Evolutionary conservation across 495 filamentous ascomycete species (phyloP).

Genomic region (Neurospora sp.): DNA sequence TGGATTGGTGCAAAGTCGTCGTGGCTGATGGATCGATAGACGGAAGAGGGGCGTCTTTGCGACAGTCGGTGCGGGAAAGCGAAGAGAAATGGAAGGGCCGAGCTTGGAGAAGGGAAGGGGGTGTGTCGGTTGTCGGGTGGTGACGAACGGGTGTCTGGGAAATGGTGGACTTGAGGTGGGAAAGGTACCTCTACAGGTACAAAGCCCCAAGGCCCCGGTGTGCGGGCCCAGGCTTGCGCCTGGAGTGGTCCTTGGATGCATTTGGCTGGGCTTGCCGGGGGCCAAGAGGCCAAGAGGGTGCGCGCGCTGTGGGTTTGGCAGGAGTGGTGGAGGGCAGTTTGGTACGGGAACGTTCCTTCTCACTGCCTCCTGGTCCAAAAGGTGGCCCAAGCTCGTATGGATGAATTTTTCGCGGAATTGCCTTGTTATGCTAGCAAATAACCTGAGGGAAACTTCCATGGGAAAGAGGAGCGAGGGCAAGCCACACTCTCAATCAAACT

Average conservation of each 20-base stretch:
- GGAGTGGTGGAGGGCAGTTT: not conserved
- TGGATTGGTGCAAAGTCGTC: not conserved
- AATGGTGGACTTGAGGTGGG: not conserved
- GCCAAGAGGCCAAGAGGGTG: not conserved
- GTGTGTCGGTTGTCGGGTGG: not conserved
- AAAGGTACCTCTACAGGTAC: not conserved
- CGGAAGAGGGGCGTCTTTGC: not conserved
- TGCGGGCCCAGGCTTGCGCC: not conserved
- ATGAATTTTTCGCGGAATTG: not conserved
- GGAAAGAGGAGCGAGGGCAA: not conserved
- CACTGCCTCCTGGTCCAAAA: not conserved
- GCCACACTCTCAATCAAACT: not conserved
- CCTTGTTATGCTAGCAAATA: not conserved
- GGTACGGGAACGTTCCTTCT: not conserved
- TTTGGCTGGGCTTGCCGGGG: not conserved
- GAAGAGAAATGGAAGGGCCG: not conserved
- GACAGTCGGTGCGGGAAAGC: not conserved
- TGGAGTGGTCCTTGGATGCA: not conserved
- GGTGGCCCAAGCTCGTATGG: not conserved
- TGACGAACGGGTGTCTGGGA: not conserved
- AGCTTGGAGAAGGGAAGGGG: not conserved
- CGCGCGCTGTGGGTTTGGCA: not conserved
- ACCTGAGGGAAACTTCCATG: not conserved
- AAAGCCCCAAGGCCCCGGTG: not conserved
- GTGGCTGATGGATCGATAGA: not conserved